A percentile compares a stretch with the other conserved stretches of the same genome.
Conservation (phyloP, 2,329 filamentous ascomycete species). For the Alternaria consortialis region DNA sequence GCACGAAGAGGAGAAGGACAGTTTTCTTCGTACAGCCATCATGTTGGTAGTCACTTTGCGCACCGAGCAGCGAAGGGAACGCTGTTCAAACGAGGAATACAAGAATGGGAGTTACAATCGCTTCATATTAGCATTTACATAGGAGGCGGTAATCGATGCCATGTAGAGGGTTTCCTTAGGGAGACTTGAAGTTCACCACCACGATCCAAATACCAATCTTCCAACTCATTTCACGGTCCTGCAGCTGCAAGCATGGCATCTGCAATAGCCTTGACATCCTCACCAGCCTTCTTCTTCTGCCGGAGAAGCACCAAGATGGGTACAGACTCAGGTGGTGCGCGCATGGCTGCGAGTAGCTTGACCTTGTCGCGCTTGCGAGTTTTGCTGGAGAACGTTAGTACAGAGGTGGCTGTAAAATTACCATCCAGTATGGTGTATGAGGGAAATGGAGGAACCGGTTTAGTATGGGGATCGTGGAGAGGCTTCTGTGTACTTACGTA, state of each 20-base stretch:
- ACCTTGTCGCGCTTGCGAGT: constrained; percentile 18
- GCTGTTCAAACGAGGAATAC: not conserved
- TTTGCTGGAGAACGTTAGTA: constrained; percentile 9
- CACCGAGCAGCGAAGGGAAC: not conserved
- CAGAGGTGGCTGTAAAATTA: not conserved
- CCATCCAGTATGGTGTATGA: not conserved
- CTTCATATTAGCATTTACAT: not conserved
- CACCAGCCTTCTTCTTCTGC: constrained; percentile 35
- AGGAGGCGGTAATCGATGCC: not conserved
- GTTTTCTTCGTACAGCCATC: not conserved
- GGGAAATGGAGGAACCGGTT: not conserved
- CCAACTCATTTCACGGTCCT: constrained; percentile 14
- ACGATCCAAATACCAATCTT: constrained; percentile 8
- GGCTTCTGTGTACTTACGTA: not conserved
- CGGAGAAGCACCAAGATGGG: constrained; percentile 28
- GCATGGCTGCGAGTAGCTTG: constrained; percentile 10
- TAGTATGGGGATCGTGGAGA: not conserved
- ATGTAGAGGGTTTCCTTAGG: not conserved
- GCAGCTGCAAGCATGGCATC: constrained; percentile 17
- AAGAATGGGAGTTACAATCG: not conserved
- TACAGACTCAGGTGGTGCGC: constrained; percentile 18
- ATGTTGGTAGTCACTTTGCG: not conserved
- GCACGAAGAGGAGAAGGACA: not conserved
- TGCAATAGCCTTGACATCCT: constrained; percentile 31
- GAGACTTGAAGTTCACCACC: constrained; percentile 11